Evolutionary conservation across 768 basidiomycete species (phyloP).

Genomic region (Collybia mongolica): DNA sequence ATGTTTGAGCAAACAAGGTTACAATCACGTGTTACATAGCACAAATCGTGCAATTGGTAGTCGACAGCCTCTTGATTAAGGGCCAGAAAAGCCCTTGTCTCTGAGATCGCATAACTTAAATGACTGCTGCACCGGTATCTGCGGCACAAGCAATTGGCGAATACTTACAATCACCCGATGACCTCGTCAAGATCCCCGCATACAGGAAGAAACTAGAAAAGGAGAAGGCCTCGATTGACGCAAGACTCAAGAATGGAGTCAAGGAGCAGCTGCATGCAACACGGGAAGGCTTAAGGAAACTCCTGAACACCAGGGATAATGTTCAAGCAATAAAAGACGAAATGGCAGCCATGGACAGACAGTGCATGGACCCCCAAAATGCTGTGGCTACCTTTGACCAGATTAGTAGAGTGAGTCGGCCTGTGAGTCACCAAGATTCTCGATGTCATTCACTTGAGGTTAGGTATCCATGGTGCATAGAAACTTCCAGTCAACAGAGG

Average conservation of each 20-base stretch:
- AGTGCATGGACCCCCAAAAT: constrained; percentile 74
- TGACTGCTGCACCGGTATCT: constrained; percentile 60
- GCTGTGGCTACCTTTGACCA: constrained; percentile 89
- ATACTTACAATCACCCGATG: constrained; percentile 90
- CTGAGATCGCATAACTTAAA: constrained; percentile 15
- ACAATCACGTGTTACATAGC: constrained; percentile 8
- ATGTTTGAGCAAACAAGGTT: background rate
- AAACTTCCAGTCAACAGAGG: constrained; percentile 92
- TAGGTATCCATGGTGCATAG: constrained; percentile 94
- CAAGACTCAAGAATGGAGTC: constrained; percentile 85
- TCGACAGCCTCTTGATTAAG: background rate
- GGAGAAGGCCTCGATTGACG: constrained; percentile 93
- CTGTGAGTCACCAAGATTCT: background rate
- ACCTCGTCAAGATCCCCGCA: constrained; percentile 83
- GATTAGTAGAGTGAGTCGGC: constrained; percentile 78
- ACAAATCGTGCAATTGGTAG: background rate
- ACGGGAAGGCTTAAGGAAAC: constrained; percentile 79
- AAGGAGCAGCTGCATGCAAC: constrained; percentile 93
- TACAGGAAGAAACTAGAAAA: constrained; percentile 95
- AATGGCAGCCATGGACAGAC: constrained; percentile 75
- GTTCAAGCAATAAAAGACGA: constrained; percentile 85
- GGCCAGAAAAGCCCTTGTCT: background rate
- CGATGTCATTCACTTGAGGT: background rate
- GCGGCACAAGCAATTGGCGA: constrained; percentile 87
- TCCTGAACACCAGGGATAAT: constrained; percentile 73